Base-by-base conservation (phyloP, 2,329 filamentous ascomycete genomes). In the Fusarium torreyae region DNA sequence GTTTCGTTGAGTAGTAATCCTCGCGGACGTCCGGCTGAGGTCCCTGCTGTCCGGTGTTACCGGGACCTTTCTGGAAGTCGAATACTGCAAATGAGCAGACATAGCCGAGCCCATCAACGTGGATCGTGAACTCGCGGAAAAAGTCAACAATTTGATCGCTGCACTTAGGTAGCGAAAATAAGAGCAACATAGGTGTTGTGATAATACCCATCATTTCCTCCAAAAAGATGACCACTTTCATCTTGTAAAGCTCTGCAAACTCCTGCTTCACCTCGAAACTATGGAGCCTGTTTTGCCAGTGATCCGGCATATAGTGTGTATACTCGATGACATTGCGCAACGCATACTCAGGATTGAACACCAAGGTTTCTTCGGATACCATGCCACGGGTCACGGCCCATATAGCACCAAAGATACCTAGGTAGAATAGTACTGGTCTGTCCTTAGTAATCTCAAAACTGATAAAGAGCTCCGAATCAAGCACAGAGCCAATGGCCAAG, bases 41-140 rank as follows among this genome's bases (percentile, higher is more conserved):
- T 13, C 79, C 80, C 38, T 77, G 77, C 17, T 79, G 79, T 52
- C 78, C 81, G 6, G 77, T 77, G 26, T 82, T 81, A 15, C 81
- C 82, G 22, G 91, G 85, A 24, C 91, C 92, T 77, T 94, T 95
- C 79, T 97, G 94, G 82, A 98, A 98, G 68, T 98, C 93, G 75
- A 99, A 99, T 36, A 97, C 94, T 5, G 96, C 96, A 81, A 98
- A 98, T 2, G 95, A 98, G 80, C 96, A 99, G 13, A 98, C 94
- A 70, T 98, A 95, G 22, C 96, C 96, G 36, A 99, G 87, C 0
- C 96, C 96, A 76, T 99, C 96, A 17, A 99, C 95, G 73, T 99
- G 94, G 22, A 99, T 90, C 0, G 96, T 98, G 73, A 98, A 98
- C 77, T 99, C 96, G 39, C 96, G 91, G 83, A 99, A 98, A 80